Evolutionary conservation across 805 yeast species (phyloP), one percentile per base, ranked within the genome.

Genomic region (Candida germanica): DNA sequence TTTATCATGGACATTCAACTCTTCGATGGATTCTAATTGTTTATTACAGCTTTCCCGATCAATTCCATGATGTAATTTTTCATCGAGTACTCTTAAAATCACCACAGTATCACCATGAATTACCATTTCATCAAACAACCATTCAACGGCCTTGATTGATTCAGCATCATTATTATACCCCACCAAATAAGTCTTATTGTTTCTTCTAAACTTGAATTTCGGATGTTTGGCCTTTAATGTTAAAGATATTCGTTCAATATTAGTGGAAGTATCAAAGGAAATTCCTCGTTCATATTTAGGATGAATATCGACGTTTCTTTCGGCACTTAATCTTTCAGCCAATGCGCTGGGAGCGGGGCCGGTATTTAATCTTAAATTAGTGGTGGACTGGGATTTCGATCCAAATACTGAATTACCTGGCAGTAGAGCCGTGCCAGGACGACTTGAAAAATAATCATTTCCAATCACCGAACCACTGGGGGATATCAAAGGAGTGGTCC

Each of bases 61-160:
- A 11, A 67, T 62, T 3, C 30, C 26, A 16, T 40, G 44, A 41
- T 50, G 38, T 10, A 39, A 28, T 41, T 62, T 65, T 29, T 61
- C 69, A 40, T 66, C 70, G 38, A 66, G 48, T 5, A 66, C 73
- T 38, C 65, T 71, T 11, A 68, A 47, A 5, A 67, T 57, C 9
- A 68, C 53, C 10, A 68, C 50, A 11, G 73, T 65, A 44, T 68
- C 73, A 10, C 73, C 73, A 50, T 63, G 51, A 18, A 66, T 52
- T 9, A 64, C 55, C 63, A 68, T 56, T 44, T 68, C 71, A 40
- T 65, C 70, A 45, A 68, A 61, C 20, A 66, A 50, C 73, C 73
- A 68, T 36, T 63, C 66, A 15, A 66, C 60, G 4, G 73, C 72
- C 36, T 52, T 55, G 25, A 59, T 41, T 8, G 69, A 62, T 42